Conservation (phyloP, 352 stramenopile genomes). For the Phytophthora gonapodyides region DNA sequence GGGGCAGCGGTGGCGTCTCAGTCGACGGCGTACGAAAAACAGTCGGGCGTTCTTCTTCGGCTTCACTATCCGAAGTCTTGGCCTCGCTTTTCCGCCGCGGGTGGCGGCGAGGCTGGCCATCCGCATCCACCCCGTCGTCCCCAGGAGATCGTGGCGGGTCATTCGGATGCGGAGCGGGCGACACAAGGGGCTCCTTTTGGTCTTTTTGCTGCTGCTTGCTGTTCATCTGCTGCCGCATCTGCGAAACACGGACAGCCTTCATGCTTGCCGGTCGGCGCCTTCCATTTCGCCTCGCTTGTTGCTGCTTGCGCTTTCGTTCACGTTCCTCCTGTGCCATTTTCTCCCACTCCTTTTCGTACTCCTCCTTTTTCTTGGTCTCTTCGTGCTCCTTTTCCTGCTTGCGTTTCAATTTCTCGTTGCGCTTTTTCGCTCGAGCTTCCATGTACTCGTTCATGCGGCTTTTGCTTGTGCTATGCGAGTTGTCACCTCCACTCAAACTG, state of each 20-base stretch:
- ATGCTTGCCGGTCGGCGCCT: slow-evolving; percentile 76
- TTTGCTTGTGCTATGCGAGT: slow-evolving; percentile 48
- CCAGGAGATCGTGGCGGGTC: slow-evolving; percentile 26
- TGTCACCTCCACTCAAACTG: slow-evolving; percentile 41
- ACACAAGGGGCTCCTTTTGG: slow-evolving; percentile 28
- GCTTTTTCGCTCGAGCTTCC: slow-evolving; percentile 78
- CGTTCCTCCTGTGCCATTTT: slow-evolving; percentile 88
- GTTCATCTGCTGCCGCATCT: slow-evolving; percentile 86
- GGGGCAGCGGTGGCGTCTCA: slow-evolving; percentile 62
- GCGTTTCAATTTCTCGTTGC: slow-evolving; percentile 77
- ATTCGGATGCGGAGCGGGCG: slow-evolving; percentile 20
- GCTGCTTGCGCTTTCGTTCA: slow-evolving; percentile 82
- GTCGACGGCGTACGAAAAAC: slow-evolving; percentile 16
- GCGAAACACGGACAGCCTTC: slow-evolving; percentile 83
- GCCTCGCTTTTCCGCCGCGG: slow-evolving; percentile 50
- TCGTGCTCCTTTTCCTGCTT: slow-evolving; percentile 74
- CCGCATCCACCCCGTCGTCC: slow-evolving; percentile 39
- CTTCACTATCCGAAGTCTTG: slow-evolving; percentile 68
- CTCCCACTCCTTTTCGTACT: slow-evolving; percentile 90
- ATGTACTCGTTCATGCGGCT: slow-evolving; percentile 92
- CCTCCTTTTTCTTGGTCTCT: slow-evolving; percentile 79
- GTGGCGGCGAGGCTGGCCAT: slow-evolving; percentile 37
- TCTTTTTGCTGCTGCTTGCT: slow-evolving; percentile 67
- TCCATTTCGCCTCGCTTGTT: slow-evolving; percentile 66
- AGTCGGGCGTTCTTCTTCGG: slow-evolving; percentile 34